Percentiles rank a stretch among this genome's conserved stretches.
These are phyloP conservation scores for Plasmodium ovale DNA, from an alignment of 169 alveolate genomes.

Conservation along the genomic window DNA sequence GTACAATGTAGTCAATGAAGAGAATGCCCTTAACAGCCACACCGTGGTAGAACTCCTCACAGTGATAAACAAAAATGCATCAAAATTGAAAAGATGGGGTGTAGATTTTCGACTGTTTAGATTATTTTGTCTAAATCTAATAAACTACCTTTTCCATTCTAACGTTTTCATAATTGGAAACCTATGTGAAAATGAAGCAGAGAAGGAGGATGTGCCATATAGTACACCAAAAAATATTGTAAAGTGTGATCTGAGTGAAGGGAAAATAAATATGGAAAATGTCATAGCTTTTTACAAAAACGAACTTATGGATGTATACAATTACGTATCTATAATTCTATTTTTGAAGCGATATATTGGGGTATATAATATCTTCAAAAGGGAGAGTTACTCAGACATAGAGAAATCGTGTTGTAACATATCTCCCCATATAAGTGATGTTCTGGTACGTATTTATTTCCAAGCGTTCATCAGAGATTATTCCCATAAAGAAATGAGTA, in stretches of 20 bases:
- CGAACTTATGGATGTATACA: conserved; percentile 10
- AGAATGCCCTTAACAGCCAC: conserved; percentile 28
- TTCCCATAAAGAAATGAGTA: no score
- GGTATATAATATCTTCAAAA: no score
- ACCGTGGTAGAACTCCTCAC: conserved; percentile 27
- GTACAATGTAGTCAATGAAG: no score
- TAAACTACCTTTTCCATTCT: conserved; percentile 5
- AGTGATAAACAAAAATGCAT: conserved; percentile 22
- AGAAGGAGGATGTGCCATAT: no score
- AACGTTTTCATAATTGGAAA: not conserved
- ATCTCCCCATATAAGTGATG: no score
- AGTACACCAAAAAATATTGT: no score
- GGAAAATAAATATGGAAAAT: conserved; percentile 8
- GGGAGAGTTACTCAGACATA: no score
- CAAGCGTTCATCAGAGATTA: no score
- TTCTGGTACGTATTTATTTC: no score
- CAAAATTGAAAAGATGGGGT: not conserved
- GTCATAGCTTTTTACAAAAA: not conserved
- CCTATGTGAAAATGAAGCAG: no score
- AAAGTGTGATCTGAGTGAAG: not conserved
- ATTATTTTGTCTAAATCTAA: conserved; percentile 15
- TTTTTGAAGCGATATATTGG: conserved; percentile 16
- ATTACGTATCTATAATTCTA: conserved; percentile 19
- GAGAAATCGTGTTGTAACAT: no score
- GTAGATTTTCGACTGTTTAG: not conserved